Conservation (phyloP, 2,329 filamentous ascomycete species). For the Botrytis deweyae region DNA sequence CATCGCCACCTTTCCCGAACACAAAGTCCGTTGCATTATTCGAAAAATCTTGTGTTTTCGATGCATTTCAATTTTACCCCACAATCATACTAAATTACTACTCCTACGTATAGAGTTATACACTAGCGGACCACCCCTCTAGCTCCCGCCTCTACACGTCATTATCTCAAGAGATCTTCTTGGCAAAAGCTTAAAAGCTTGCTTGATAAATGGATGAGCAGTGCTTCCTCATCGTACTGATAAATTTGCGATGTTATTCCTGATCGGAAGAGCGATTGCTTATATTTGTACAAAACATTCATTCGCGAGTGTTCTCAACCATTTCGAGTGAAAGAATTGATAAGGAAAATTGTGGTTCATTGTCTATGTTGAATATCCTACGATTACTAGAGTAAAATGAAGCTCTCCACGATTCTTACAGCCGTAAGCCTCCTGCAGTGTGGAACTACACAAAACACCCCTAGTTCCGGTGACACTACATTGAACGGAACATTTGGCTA, state of each 20-base stretch:
- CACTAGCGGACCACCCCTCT: neutral
- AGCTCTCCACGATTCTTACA: neutral
- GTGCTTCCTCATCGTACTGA: neutral
- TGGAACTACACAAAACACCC: constrained; percentile 14
- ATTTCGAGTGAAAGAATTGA: neutral
- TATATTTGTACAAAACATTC: neutral
- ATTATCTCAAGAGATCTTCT: neutral
- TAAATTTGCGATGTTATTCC: neutral
- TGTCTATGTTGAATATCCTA: neutral
- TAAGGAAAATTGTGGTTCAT: neutral
- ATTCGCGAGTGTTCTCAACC: neutral
- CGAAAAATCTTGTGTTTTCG: neutral
- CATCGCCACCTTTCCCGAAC: neutral
- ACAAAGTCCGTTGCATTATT: neutral
- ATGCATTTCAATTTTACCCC: neutral
- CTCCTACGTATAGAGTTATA: neutral
- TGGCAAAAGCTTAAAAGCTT: neutral
- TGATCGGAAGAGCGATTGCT: neutral
- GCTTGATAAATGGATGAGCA: too few relatives aligned
- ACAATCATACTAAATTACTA: neutral
- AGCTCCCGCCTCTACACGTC: neutral
- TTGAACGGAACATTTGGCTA: constrained; percentile 23
- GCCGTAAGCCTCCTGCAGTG: neutral
- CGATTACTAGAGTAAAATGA: neutral
- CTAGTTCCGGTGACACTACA: constrained; percentile 18